These are phyloP conservation scores for Starmerella bombicola DNA, from an alignment of 805 yeast species.

Conservation along the genomic window DNA sequence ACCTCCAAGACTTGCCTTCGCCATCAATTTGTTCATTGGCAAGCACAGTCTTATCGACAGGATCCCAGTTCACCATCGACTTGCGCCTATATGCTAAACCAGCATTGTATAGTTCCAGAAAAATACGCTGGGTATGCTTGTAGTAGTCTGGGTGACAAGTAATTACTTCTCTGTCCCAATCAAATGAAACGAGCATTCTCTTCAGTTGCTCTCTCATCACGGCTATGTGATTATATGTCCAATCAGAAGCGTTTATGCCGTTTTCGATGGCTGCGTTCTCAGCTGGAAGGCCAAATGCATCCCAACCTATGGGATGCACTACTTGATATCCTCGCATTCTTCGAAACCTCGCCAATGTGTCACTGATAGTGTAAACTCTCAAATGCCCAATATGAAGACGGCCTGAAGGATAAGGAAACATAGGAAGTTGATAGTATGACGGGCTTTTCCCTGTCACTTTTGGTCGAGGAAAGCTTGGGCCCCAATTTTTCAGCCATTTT, in stretches of 20 bases:
- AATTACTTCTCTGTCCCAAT: constrained; percentile 82
- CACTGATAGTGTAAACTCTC: constrained; percentile 84
- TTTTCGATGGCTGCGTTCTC: constrained; percentile 95
- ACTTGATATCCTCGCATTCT: constrained; percentile 66
- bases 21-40: constrained; percentile 95
- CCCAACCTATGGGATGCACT: constrained; percentile 98
- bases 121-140: constrained; percentile 83
- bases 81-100: constrained; percentile 77
- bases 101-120: constrained; percentile 54
- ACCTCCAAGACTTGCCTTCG: constrained; percentile 88
- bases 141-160: constrained; percentile 84
- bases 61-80: constrained; percentile 96
- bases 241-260: constrained; percentile 58
- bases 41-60: constrained; percentile 82
- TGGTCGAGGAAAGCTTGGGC: neutral
- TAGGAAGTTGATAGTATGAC: constrained; percentile 64
- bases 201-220: constrained; percentile 79
- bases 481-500: constrained; percentile 28
- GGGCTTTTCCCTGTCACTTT: neutral
- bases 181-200: constrained; percentile 70
- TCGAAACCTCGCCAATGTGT: constrained; percentile 65
- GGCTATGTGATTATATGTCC: constrained; percentile 73
- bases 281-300: constrained; percentile 96
- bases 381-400: constrained; percentile 86
- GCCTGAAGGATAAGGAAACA: constrained; percentile 98